Evolutionary conservation across 352 stramenopile genomes (phyloP).

Genomic region (Pythium graminicola): DNA sequence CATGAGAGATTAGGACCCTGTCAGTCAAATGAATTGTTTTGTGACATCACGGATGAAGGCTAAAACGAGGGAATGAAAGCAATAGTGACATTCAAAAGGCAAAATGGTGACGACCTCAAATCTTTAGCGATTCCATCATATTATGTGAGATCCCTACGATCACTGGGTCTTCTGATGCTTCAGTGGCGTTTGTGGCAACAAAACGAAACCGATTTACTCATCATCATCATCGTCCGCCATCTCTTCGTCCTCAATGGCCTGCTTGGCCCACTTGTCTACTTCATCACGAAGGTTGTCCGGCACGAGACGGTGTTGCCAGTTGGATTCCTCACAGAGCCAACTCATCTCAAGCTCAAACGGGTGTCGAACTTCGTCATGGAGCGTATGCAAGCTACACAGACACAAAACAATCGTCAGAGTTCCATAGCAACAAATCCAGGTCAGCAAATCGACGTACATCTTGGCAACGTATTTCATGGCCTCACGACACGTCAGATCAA

Average conservation of each 20-base stretch:
- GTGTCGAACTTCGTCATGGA: conserved; percentile 97
- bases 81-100: conserved; percentile 1
- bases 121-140: no score
- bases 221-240: conserved; percentile 86
- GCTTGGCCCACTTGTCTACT: conserved; percentile 76
- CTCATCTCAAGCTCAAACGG: conserved; percentile 98
- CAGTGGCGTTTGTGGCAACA: no score
- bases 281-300: conserved; percentile 85
- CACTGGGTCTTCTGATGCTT: no score
- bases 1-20: neutral
- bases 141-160: no score
- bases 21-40: neutral
- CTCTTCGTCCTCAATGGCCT: conserved; percentile 84
- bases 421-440: neutral
- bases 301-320: conserved; percentile 94
- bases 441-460: conserved; percentile 69
- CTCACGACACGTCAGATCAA: conserved; percentile 91
- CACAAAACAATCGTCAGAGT: neutral
- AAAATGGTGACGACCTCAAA: neutral
- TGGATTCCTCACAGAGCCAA: conserved; percentile 95
- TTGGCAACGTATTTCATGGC: conserved; percentile 98
- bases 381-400: conserved; percentile 82
- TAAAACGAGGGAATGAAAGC: neutral
- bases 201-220: no score
- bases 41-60: neutral